Evolutionary conservation across 164 flowering plant species (phyloP).

Genomic region (Amborella trichopoda): DNA sequence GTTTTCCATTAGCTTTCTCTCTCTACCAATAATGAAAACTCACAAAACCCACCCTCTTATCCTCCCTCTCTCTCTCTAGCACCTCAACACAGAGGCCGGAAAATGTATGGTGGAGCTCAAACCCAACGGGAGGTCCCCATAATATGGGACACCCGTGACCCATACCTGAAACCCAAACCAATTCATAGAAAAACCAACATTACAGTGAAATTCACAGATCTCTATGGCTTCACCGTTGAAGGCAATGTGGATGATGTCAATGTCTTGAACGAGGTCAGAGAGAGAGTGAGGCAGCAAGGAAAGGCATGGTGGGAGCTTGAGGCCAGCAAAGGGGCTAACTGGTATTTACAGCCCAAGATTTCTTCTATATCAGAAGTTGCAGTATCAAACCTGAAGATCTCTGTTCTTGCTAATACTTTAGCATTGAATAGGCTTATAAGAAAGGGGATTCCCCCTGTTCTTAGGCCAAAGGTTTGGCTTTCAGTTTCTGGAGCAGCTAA

Average conservation of each 20-base stretch:
- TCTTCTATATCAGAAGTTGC: conserved; percentile 36
- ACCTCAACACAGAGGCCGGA: no score
- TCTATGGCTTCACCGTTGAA: conserved; percentile 89
- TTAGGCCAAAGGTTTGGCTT: conserved; percentile 95
- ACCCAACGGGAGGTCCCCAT: no score
- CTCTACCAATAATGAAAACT: no score
- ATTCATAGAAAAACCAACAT: conserved; percentile 78
- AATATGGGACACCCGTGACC: no score
- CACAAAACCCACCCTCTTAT: no score
- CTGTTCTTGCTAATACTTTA: conserved; percentile 57
- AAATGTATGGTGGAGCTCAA: no score
- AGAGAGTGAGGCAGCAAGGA: conserved; percentile 86
- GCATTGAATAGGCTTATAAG: conserved; percentile 72
- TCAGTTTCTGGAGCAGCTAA: conserved; percentile 88
- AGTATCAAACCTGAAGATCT: conserved; percentile 37
- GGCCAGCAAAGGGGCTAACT: conserved; percentile 85
- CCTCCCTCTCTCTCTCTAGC: no score
- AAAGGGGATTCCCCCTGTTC: conserved; percentile 84
- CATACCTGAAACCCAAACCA: no score
- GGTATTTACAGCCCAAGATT: conserved; percentile 70
- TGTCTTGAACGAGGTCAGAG: conserved; percentile 91
- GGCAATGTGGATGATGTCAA: conserved; percentile 98
- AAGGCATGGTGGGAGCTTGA: conserved; percentile 92
- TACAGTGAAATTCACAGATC: conserved; percentile 79
- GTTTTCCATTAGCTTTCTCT: no score